Evolutionary conservation across 192 early-diverging fungal species (phyloP), one percentile per base, ranked within the genome.

Genomic region (Linnemannia exigua): DNA sequence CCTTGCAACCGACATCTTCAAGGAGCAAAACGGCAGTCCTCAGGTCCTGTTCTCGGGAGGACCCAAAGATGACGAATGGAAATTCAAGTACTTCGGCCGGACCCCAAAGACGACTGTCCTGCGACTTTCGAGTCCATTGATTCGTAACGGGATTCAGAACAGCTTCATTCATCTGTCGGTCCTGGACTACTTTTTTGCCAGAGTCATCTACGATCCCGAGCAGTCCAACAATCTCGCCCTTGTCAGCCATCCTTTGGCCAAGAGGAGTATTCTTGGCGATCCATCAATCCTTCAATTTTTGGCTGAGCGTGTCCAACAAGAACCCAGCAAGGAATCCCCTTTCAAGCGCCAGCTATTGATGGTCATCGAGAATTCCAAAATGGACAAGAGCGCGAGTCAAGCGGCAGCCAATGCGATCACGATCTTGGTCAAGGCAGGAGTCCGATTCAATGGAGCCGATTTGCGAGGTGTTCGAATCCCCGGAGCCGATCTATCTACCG

Each of bases 321-420:
- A 74, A 20, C 20, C 50, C 31, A 22, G 15, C 31, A 7, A 61
- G 35, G 52, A 74, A 9, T 20, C 50, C 3, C 12, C 2, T 20
- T 36, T 54, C 72, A 58, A 74, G 72, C 19, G 37, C 2, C 52
- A 74, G 33, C 50, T 74, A 20, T 51, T 51, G 7, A 31, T 51
- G 0, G 9, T 74, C 36, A 54, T 74, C n/a, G 52, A 74, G 20
- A 41, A 74, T 11, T 74, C 72, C 1, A 74, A 74, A 15, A n/a
- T 22, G 19, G 72, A 74, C 22, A 19, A 54, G 72, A 38, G n/a
- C 33, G 22, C 25, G 36, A 19, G 51, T 37, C 31, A 48, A 19
- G 50, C 72, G 58, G 72, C 72, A 0, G 47, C 72, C 19, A 74
- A 74, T 38, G 72, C 72, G 0, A 74, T 74, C 9, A 74, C 72